Evolutionary conservation across 768 basidiomycete genomes (phyloP), one percentile per base, ranked within the genome.

Genomic region (Pleurotus citrinopileatus): DNA sequence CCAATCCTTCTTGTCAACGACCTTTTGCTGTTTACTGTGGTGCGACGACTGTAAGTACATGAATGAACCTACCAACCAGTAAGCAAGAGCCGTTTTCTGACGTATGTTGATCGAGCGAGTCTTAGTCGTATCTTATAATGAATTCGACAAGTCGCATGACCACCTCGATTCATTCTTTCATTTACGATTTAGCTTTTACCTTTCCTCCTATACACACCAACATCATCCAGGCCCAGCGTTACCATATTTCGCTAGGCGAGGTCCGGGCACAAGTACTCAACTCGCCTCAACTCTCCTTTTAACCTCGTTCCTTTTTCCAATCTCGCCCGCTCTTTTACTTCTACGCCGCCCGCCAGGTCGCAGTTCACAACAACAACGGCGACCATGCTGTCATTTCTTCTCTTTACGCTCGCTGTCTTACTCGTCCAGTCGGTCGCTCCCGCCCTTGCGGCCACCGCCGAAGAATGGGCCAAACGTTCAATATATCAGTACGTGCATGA

Each of bases 381-480:
- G n/a, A n/a, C n/a, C 51, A 50, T 47, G 45, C 23, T 46, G 38
- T 42, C 53, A 52, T 55, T 63, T 58, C 48, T 61, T 58, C 40
- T 48, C 65, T 55, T 57, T 60, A 44, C 66, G 36, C 60, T 67
- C 55, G 54, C 54, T 46, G 52, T 69, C 58, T 62, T 65, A 53
- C 44, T 58, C 55, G 65, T 59, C 55, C 56, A 57, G 26, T 57
- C 58, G 55, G 57, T 61, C 62, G 59, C 61, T 42, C 63, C 71
- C 44, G 74, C 68, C 9, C 70, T 69, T 52, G 81, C 84, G 17
- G 87, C 86, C 3, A 83, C 84, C 44, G 80, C 86, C 28, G 85
- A 87, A 50, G 75, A 89, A 63, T 91, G 87, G 90, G 75, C 87
- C 58, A 75, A 80, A 36, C 83, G 87, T 43, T 87, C 89, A 19